phyloP scores from a whole-genome alignment of 345 rosid genomes.

The Pelargonium nanum region DNA sequence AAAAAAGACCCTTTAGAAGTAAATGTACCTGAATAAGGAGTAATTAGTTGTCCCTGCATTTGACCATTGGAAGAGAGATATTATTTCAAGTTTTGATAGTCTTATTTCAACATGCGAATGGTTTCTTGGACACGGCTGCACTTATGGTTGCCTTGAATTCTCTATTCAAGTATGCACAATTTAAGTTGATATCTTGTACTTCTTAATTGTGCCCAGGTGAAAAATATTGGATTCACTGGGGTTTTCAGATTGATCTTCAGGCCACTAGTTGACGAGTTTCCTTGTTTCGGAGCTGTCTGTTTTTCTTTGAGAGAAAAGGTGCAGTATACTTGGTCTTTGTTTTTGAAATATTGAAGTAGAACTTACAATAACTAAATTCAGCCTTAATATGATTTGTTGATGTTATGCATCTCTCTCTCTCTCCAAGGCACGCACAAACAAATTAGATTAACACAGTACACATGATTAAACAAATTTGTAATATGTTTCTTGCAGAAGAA shows the following conservation, averaged over 20 bases:
- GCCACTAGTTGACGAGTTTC: conserved; percentile 71
- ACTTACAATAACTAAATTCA: background rate
- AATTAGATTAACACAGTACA: background rate
- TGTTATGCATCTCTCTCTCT: background rate
- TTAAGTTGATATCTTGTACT: background rate
- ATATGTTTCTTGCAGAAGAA: conserved; percentile 51
- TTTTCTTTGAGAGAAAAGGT: conserved; percentile 79
- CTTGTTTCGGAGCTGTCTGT: conserved; percentile 81
- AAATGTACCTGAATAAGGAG: background rate
- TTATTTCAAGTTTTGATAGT: background rate
- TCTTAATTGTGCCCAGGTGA: conserved; percentile 42
- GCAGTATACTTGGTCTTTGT: background rate
- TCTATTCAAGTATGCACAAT: background rate
- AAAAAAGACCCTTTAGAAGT: too few relatives aligned
- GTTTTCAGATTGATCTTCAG: conserved; percentile 87
- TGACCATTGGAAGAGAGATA: background rate
- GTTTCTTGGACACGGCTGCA: background rate
- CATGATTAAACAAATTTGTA: conserved; percentile 1
- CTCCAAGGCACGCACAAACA: too few relatives aligned
- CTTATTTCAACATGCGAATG: background rate
- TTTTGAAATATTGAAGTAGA: background rate
- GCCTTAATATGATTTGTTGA: background rate
- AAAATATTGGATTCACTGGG: conserved; percentile 82
- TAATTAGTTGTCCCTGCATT: background rate
- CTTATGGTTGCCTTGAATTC: background rate